A percentile compares a stretch with the other conserved stretches of the same genome.
These are phyloP conservation scores for Heterobasidion irregulare DNA, from an alignment of 1,284 basidiomycete genomes.

Conservation along the genomic window DNA sequence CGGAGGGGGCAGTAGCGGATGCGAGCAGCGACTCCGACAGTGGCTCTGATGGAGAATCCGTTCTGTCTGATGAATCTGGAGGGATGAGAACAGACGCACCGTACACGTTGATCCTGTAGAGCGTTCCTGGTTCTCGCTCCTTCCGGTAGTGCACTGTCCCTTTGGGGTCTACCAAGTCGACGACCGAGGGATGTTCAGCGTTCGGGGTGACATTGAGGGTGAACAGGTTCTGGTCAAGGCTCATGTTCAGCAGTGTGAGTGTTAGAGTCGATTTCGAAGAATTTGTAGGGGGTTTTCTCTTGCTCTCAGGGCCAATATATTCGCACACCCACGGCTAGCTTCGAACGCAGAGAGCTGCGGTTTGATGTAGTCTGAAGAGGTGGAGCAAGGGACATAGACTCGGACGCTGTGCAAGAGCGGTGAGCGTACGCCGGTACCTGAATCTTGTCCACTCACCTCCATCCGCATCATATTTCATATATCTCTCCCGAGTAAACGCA, in stretches of 20 bases:
- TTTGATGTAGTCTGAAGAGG: no score
- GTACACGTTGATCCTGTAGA: slow-evolving; percentile 58
- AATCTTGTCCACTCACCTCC: no score
- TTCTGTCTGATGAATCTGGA: not conserved
- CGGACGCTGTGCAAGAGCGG: no score
- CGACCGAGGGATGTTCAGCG: slow-evolving; percentile 45
- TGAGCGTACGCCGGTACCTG: no score
- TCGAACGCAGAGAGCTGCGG: no score
- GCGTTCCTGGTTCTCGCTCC: slow-evolving; percentile 37
- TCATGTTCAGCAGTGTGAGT: slow-evolving; percentile 34
- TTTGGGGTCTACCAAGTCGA: slow-evolving; percentile 59
- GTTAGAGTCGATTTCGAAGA: not conserved
- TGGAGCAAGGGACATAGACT: no score
- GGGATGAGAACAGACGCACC: slow-evolving; percentile 31
- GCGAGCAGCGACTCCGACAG: slow-evolving; percentile 57
- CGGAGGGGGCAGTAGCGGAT: slow-evolving; percentile 52
- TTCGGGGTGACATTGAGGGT: slow-evolving; percentile 58
- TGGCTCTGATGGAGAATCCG: slow-evolving; percentile 38
- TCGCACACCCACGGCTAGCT: not conserved
- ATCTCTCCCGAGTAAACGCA: no score
- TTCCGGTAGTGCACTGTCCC: slow-evolving; percentile 65
- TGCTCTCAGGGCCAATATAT: not conserved
- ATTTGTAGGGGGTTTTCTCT: not conserved
- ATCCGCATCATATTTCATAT: no score
- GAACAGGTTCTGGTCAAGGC: slow-evolving; percentile 74